A percentile compares a stretch with the other conserved stretches of the same genome.
Conservation (phyloP, 352 stramenopile genomes). For the Globisporangium nunn region DNA sequence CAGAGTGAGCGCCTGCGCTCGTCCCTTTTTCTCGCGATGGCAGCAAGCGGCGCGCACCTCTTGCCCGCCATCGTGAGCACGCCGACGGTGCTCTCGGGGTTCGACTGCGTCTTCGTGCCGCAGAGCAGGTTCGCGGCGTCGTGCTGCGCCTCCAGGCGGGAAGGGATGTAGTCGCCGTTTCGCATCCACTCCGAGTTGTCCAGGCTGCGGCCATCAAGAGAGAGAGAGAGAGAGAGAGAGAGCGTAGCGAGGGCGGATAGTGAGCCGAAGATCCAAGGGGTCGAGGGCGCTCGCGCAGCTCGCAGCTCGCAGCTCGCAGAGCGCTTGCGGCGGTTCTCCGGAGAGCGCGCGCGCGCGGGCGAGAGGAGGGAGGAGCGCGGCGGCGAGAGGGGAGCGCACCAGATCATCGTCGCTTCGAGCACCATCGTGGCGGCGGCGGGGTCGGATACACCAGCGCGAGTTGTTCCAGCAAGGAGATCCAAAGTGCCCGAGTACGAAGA, state of each 20-base stretch:
- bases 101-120: conserved; percentile 95
- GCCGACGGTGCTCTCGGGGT: conserved; percentile 98
- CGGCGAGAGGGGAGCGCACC: conserved; percentile 25
- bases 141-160: conserved; percentile 95
- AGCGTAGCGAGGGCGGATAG: not conserved
- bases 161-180: conserved; percentile 99
- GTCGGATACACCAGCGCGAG: conserved; percentile 1
- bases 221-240: not conserved
- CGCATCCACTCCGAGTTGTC: conserved; percentile 99
- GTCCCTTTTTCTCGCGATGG: not conserved
- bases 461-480: conserved; percentile 12
- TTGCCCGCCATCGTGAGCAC: conserved; percentile 93
- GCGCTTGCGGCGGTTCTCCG: not conserved
- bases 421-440: conserved; percentile 36
- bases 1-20: not conserved
- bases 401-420: conserved; percentile 88
- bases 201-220: conserved; percentile 36
- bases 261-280: not conserved
- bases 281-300: too few relatives aligned
- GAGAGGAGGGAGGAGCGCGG: not conserved
- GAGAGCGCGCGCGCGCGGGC: not conserved
- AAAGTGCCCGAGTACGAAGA: not conserved
- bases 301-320: not conserved
- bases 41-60: conserved; percentile 27
- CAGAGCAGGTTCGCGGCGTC: conserved; percentile 97